Conservation (phyloP, 2,329 filamentous ascomycete genomes). For the Pseudogymnoascus sp. region DNA sequence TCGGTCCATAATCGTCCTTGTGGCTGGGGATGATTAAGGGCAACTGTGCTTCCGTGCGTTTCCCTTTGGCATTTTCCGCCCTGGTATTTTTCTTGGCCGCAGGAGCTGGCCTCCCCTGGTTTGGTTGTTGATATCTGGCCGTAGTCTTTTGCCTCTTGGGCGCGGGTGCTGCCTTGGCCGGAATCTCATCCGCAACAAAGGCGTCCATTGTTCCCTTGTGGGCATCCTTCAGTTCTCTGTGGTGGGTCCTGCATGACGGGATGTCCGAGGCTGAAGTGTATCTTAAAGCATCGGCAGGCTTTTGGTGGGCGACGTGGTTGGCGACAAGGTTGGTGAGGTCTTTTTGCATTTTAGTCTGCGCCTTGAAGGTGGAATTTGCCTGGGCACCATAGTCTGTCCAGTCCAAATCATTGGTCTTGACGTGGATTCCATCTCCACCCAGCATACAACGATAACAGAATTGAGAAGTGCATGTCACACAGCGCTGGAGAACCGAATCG, state of each 20-base stretch:
- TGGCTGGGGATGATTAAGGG: background rate
- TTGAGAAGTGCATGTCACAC: background rate
- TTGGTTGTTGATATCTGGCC: background rate
- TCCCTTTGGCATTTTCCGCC: background rate
- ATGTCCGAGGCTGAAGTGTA: background rate
- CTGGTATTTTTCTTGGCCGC: background rate
- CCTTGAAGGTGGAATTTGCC: background rate
- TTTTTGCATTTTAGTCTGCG: background rate
- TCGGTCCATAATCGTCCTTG: background rate
- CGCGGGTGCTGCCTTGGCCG: background rate
- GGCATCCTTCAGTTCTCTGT: background rate
- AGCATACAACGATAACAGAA: background rate
- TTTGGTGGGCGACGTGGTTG: no score
- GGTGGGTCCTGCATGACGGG: background rate
- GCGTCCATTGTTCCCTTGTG: background rate
- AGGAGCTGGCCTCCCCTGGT: background rate
- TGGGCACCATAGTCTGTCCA: slow-evolving; percentile 1
- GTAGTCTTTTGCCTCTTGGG: background rate
- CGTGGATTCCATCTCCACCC: background rate
- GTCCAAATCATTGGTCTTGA: background rate
- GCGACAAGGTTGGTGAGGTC: no score
- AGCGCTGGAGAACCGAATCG: slow-evolving; percentile 1
- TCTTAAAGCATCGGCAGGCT: background rate
- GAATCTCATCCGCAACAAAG: background rate
- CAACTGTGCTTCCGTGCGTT: background rate